Base-by-base conservation (phyloP, 257 asterid species). In the Capsicum chinense region DNA sequence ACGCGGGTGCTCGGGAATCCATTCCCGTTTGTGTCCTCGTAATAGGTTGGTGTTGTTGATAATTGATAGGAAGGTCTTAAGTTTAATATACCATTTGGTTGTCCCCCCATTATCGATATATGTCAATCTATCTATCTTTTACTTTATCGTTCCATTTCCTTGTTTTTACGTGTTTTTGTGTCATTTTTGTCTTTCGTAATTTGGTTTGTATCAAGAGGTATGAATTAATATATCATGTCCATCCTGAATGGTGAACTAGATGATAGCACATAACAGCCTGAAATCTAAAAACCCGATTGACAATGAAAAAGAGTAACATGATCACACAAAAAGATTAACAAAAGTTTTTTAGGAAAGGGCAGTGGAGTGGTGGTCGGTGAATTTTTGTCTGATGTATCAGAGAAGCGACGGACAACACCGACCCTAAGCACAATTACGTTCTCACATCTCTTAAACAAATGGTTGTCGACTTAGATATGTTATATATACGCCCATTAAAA, bases 381-480 rank as follows among this genome's bases (percentile, higher is more conserved):
- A 26, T 26, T 35, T 33, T 66, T 35, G 73, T 35, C 48, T 66
- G 2, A 33, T 66, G n/a, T 66, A 35, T 66, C 73, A 14, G 17
- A 35, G 17, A 66, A 35, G 73, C 73, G 2, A 26, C 33, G 33
- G 33, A 7, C 19, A 35, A 6, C 48, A 33, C 11, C 3, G 3
- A 64, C 17, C 10, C 10, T 19, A 33, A 35, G 10, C 44, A 33
- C 48, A 66, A 66, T 26, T 35, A 48, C 13, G 19, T 33, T 66
- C 35, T 66, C 71, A 66, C 48, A 35, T 66, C n/a, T 35, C 73
- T 15, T 66, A 66, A 66, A 6, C 73, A 66, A 66, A 67, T 67
- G 4, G 48, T 67, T n/a, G 14, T 66, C 16, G 2, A 67, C 13
- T 35, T 33, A 47, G 35, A 26, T 12, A 66, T 9, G 5, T 66